Conservation (phyloP, 129 eudicot genomes). For the Chrysanthemum lavandulifolium region DNA sequence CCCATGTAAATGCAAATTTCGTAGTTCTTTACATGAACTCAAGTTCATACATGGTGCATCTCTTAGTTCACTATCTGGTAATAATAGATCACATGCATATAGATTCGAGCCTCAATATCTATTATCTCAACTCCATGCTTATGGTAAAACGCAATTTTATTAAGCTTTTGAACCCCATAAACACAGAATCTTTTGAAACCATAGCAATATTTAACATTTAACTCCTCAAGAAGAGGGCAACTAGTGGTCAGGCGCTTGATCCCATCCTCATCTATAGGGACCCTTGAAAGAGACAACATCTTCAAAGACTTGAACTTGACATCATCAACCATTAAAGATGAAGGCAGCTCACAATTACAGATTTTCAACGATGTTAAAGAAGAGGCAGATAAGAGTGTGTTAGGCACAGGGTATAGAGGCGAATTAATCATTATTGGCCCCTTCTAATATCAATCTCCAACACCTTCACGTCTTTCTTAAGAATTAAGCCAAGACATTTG, state of each 20-base stretch:
- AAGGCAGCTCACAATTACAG: background rate
- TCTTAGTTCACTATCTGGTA: background rate
- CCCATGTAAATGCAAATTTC: background rate
- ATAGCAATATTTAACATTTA: background rate
- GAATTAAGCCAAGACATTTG: background rate
- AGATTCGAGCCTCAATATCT: slow-evolving; percentile 3
- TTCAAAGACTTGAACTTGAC: slow-evolving; percentile 9
- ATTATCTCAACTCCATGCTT: background rate
- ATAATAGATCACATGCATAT: too few relatives aligned
- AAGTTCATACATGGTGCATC: background rate
- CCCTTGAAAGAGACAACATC: background rate
- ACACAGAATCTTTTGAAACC: background rate
- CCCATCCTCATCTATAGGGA: background rate
- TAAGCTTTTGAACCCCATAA: background rate
- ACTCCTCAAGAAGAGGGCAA: slow-evolving; percentile 9
- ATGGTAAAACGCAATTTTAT: background rate
- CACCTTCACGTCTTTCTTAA: background rate
- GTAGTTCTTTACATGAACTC: background rate
- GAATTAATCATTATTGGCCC: background rate
- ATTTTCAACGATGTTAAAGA: background rate
- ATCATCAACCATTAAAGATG: background rate
- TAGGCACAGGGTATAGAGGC: background rate
- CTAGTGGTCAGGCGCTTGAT: background rate
- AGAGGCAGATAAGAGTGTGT: background rate
- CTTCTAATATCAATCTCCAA: background rate